Percentiles rank a stretch among this genome's conserved stretches.
These are phyloP conservation scores for Halenospora varia DNA, from an alignment of 495 filamentous ascomycete genomes.

Conservation along the genomic window DNA sequence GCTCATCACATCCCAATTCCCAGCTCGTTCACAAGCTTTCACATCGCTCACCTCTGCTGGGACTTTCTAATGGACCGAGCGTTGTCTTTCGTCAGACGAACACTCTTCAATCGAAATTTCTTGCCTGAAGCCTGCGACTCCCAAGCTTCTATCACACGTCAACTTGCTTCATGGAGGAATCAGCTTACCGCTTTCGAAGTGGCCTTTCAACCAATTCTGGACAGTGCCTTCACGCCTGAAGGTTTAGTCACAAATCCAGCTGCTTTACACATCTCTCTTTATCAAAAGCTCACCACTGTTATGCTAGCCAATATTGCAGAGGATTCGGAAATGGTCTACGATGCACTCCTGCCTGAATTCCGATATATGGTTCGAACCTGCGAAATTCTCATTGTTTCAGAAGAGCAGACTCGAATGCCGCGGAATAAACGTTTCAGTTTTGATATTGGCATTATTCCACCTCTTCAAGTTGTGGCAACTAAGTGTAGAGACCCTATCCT, in stretches of 20 bases:
- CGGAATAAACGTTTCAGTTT: conserved; percentile 46
- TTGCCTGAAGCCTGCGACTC: conserved; percentile 1
- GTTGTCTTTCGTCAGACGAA: conserved; percentile 18
- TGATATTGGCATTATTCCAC: conserved; percentile 40
- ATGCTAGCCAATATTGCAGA: conserved; percentile 2
- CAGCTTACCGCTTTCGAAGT: conserved; percentile 10
- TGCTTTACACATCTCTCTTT: conserved; percentile 18
- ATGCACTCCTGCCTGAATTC: conserved; percentile 19
- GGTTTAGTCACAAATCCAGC: conserved; percentile 12
- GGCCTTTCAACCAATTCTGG: conserved; percentile 18
- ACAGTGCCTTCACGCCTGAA: conserved; percentile 4
- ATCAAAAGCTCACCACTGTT: conserved; percentile 11
- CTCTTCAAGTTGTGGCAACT: conserved; percentile 35
- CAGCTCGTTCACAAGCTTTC: conserved; percentile 8
- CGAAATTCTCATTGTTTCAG: conserved; percentile 3
- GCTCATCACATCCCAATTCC: conserved; percentile 15
- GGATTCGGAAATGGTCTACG: conserved; percentile 21
- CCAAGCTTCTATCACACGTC: background rate
- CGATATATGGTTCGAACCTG: conserved; percentile 17
- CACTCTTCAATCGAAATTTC: conserved; percentile 12
- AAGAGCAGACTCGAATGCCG: conserved; percentile 2
- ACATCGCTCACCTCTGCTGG: conserved; percentile 18
- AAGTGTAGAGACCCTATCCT: conserved; percentile 42
- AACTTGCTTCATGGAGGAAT: background rate
- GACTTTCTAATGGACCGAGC: conserved; percentile 25